These are phyloP conservation scores for Arthrobotrys iridis DNA, from an alignment of 2,329 filamentous ascomycete species.

Conservation along the genomic window DNA sequence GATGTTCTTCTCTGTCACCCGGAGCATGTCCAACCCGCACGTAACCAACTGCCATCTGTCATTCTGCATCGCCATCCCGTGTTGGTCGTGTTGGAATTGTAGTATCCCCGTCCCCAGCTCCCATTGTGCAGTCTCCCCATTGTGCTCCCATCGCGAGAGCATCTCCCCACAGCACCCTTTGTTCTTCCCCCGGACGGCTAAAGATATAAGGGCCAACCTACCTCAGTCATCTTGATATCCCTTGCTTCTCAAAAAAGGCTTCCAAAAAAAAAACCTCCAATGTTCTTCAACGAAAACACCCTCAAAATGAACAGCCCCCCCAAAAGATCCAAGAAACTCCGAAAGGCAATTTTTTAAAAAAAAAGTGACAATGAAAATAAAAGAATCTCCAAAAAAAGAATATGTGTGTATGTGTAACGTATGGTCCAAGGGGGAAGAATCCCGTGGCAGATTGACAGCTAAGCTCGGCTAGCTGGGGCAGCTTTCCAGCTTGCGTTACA, in stretches of 20 bases:
- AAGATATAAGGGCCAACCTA: slow-evolving; percentile 12
- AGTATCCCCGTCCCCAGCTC: no score
- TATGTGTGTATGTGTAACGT: no score
- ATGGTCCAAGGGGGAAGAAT: no score
- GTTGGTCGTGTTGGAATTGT: slow-evolving; percentile 44
- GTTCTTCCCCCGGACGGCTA: background rate
- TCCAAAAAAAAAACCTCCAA: no score
- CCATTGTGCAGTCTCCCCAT: no score
- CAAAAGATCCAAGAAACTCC: background rate
- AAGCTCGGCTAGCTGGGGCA: no score
- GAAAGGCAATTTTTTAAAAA: no score
- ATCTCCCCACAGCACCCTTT: background rate
- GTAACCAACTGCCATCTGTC: background rate
- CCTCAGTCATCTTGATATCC: slow-evolving; percentile 30
- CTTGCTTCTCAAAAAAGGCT: slow-evolving; percentile 2
- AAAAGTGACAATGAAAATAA: no score
- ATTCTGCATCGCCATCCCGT: background rate
- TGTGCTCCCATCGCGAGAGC: background rate
- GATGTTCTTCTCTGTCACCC: background rate
- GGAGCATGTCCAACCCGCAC: background rate
- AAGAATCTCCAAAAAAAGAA: no score
- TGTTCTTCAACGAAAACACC: no score
- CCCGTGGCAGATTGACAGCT: no score
- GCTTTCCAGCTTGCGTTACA: no score
- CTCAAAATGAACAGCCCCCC: background rate